Evolutionary conservation across 352 stramenopile species (phyloP), one percentile per base, ranked within the genome.

Genomic region (Phytophthora quininea): DNA sequence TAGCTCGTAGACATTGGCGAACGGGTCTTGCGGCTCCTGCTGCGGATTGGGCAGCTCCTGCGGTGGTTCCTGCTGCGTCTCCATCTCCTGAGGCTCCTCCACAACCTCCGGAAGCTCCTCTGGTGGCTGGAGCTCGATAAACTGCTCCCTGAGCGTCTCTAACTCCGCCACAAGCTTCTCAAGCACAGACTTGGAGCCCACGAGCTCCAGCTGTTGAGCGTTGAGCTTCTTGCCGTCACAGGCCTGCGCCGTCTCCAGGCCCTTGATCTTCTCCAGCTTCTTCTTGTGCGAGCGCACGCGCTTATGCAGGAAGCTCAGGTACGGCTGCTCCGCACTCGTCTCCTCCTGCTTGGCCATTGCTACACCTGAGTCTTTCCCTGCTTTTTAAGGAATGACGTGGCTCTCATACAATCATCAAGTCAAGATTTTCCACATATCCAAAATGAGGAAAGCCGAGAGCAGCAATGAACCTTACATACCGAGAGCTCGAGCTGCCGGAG

Each of bases 251-350:
- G 61, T 46, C 62, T 91, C 86, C 29, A 95, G 62, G 19, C 64
- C 58, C 53, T 81, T 86, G 67, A 95, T 93, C 73, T 95, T 95
- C 73, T 95, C 88, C 31, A 94, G 74, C 57, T 95, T 95, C 72
- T 95, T 95, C 59, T 88, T 87, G 69, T 91, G 84, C 58, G 86
- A 80, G 11, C 88, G 86, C 42, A 93, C 84, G 43, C 86, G 82
- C 64, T 95, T 95, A 79, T 95, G 79, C 57, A 95, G 55, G 50
- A 94, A 86, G 46, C 82, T 91, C 49, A 94, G 55, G 63, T 94
- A 95, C 58, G 86, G 86, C 52, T 95, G 86, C 62, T 92, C 82
- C 27, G 88, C 56, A 30, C 69, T 85, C 42, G 79, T 74, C 5
- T 71, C 64, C 50, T 76, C 69, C 19, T 24, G 19, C 19, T 24